Conservation (phyloP, 2,329 filamentous ascomycete genomes). For the Penicillium digitatum region DNA sequence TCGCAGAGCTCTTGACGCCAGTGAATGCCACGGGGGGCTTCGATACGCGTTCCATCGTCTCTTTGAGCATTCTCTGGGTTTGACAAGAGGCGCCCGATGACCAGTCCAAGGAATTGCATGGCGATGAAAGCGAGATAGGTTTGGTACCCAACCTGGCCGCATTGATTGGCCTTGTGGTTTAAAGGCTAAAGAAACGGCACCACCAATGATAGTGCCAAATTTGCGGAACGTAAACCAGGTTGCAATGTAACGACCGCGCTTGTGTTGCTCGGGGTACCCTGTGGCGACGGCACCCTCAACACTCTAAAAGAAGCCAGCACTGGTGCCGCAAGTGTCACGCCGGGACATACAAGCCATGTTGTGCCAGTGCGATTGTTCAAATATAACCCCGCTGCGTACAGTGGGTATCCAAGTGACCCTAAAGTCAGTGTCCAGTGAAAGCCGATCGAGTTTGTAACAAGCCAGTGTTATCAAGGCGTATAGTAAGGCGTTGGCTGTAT, state of each 20-base stretch:
- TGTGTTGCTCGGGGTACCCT: constrained; percentile 34
- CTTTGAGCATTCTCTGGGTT: constrained; percentile 46
- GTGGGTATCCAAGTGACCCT: constrained; percentile 43
- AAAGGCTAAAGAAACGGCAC: constrained; percentile 51
- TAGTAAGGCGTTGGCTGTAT: constrained; percentile 46
- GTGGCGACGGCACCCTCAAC: constrained; percentile 43
- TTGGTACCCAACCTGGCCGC: constrained; percentile 23
- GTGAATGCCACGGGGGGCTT: constrained; percentile 17
- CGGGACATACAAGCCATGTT: constrained; percentile 42
- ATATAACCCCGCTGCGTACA: constrained; percentile 43
- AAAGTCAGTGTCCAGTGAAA: constrained; percentile 40
- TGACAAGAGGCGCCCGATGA: constrained; percentile 44
- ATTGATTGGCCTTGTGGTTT: constrained; percentile 39
- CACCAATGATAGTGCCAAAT: constrained; percentile 48
- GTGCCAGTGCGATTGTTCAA: constrained; percentile 38
- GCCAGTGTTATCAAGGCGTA: constrained; percentile 46
- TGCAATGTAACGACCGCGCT: constrained; percentile 24
- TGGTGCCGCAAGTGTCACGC: constrained; percentile 38
- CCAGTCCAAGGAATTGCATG: constrained; percentile 46
- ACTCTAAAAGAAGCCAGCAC: constrained; percentile 43
- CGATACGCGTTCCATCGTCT: constrained; percentile 41
- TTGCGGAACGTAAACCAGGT: constrained; percentile 44
- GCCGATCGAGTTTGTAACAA: constrained; percentile 31
- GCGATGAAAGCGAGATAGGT: constrained; percentile 48
- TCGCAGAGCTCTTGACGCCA: constrained; percentile 33